Evolutionary conservation across 768 basidiomycete genomes (phyloP), one percentile per base, ranked within the genome.

Genomic region (Leucogyrophana mollusca): DNA sequence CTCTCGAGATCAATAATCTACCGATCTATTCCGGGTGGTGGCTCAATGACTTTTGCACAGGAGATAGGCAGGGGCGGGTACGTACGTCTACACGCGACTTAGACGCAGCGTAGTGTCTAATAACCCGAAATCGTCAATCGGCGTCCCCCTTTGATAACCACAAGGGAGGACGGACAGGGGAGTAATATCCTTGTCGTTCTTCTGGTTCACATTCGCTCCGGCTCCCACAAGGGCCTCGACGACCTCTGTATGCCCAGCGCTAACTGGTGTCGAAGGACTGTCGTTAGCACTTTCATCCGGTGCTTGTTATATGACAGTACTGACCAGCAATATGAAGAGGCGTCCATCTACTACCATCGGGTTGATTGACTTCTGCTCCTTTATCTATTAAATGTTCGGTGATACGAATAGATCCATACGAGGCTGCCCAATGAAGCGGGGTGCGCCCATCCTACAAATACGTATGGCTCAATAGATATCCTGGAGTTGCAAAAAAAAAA

Each of bases 91-190:
- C 79, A 35, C 83, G 87, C 46, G 91, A 86, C 64, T 94, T 94
- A 23, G 92, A 95, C 36, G 92, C 93, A 22, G 92, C 91, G 59
- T 95, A 95, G 67, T 94, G 91, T 56, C 92, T 95, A 46, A 32
- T 35, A 39, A 53, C 32, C 41, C 43, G 24, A 49, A 49, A 34
- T 39, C 16, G 4, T 2, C 17, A 47, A 9, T 50, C 4, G 4
- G 1, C 4, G 9, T 24, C 38, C 2, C 7, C 2, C 1, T 39
- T 18, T 33, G 36, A 25, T 17, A n/a, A 24, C 24, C 11, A 23
- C 18, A 9, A 43, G 42, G 40, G 3, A 46, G 23, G 43, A 37
- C 33, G 63, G 65, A 94, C 92, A 96, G 62, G 30, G 93, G 79
- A 3, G 86, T 90, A 21, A 92, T 65, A 9, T 91, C 90, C 65